These are phyloP conservation scores for Rhizoclosmatium sp. DNA, from an alignment of 192 early-diverging fungal species.

Conservation along the genomic window DNA sequence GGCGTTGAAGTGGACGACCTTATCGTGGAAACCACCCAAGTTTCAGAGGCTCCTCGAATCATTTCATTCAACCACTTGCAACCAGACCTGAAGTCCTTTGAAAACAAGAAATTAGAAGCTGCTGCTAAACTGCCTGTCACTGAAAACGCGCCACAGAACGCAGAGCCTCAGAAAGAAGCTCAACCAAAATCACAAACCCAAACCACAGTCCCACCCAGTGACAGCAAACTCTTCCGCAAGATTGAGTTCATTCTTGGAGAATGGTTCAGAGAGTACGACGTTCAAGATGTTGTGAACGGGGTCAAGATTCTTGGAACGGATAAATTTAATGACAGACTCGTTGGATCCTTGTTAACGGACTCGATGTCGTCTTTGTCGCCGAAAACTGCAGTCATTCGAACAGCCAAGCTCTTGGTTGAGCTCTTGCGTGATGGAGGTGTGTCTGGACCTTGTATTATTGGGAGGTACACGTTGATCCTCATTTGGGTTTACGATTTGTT, in stretches of 20 bases:
- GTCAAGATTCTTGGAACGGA: background rate
- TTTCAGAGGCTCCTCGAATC: background rate
- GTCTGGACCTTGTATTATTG: background rate
- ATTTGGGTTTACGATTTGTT: no score
- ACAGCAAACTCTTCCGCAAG: background rate
- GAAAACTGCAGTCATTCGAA: conserved; percentile 3
- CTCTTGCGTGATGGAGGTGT: background rate
- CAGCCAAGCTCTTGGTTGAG: background rate
- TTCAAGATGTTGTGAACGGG: background rate
- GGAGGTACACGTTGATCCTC: no score
- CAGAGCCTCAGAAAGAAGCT: background rate
- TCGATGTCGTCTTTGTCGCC: background rate
- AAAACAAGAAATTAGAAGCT: background rate
- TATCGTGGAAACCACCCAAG: background rate
- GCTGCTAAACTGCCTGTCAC: background rate
- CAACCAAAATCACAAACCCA: background rate
- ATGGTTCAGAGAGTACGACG: conserved; percentile 2
- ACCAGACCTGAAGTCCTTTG: background rate
- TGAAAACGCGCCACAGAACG: background rate
- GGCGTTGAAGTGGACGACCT: background rate
- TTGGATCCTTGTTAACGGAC: background rate
- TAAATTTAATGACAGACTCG: background rate
- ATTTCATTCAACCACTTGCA: no score
- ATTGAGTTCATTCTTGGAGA: conserved; percentile 8
- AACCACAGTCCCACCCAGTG: background rate